Evolutionary conservation across 2,329 filamentous ascomycete species (phyloP).

Genomic region (Pseudocercospora crystallina): DNA sequence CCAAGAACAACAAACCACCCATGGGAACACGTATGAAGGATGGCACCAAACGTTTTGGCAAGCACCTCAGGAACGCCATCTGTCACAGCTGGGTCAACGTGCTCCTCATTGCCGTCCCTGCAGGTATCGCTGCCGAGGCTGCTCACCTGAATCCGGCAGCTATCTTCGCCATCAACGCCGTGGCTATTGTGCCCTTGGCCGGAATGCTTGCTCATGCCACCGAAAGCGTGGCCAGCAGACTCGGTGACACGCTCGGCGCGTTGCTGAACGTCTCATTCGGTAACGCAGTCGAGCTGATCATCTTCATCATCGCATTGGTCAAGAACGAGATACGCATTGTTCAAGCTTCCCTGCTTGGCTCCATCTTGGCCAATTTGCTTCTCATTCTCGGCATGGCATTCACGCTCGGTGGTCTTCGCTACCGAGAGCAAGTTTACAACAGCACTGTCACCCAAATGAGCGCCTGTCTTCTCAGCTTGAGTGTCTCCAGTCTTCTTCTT

Average conservation of each 20-base stretch:
- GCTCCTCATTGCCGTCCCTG: constrained; percentile 73
- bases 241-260: constrained; percentile 52
- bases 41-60: constrained; percentile 54
- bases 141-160: constrained; percentile 42
- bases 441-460: constrained; percentile 96
- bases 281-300: constrained; percentile 54
- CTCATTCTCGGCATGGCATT: constrained; percentile 92
- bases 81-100: constrained; percentile 77
- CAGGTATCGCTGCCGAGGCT: constrained; percentile 66
- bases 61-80: constrained; percentile 58
- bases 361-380: constrained; percentile 83
- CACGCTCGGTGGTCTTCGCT: constrained; percentile 79
- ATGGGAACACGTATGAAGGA: constrained; percentile 52
- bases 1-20: constrained; percentile 40
- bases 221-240: constrained; percentile 48
- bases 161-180: constrained; percentile 53
- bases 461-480: constrained; percentile 84
- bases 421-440: constrained; percentile 92
- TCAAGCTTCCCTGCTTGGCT: constrained; percentile 84
- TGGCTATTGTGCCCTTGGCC: constrained; percentile 53
- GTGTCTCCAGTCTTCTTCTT: constrained; percentile 82
- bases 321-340: constrained; percentile 88
- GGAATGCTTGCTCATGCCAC: constrained; percentile 51
- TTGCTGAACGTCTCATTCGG: constrained; percentile 54
- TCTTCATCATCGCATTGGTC: constrained; percentile 70